phyloP scores from a whole-genome alignment of 2,329 filamentous ascomycete genomes.

The Claviceps humidiphila region DNA sequence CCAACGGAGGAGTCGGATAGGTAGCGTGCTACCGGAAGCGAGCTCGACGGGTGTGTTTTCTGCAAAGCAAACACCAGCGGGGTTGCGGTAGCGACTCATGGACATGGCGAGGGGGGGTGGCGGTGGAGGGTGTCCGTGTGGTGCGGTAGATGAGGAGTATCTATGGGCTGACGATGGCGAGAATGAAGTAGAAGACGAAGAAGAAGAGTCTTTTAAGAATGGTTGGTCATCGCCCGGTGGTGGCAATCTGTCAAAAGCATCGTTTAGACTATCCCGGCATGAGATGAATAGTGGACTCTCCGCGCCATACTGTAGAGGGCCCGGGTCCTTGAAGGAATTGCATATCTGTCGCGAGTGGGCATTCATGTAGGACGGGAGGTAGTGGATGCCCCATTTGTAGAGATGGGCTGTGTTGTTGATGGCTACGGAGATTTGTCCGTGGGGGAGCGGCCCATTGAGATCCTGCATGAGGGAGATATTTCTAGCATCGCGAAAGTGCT shows the following conservation, averaged over 20 bases:
- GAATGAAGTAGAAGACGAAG: too few species aligned
- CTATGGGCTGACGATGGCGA: too few species aligned
- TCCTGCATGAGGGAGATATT: constrained; percentile 38
- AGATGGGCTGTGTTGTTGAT: constrained; percentile 26
- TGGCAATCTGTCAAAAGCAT: constrained; percentile 33
- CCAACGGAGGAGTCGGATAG: constrained; percentile 29
- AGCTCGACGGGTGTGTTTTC: constrained; percentile 33
- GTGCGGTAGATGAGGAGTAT: too few species aligned
- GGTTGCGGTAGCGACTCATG: constrained; percentile 32
- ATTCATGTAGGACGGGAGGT: constrained; percentile 40
- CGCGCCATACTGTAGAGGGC: constrained; percentile 39
- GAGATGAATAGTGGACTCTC: constrained; percentile 36
- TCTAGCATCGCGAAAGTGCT: constrained; percentile 19
- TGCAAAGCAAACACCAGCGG: constrained; percentile 37
- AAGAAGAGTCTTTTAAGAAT: too few species aligned
- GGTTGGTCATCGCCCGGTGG: constrained; percentile 17
- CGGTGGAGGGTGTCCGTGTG: background rate
- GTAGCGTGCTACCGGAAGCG: constrained; percentile 23
- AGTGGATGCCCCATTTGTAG: constrained; percentile 42
- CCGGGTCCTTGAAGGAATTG: constrained; percentile 49
- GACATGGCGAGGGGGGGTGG: constrained; percentile 15
- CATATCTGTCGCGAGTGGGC: constrained; percentile 44
- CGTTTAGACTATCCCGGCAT: constrained; percentile 36
- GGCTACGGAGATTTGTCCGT: constrained; percentile 38
- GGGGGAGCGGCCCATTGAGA: constrained; percentile 26